Base-by-base conservation (phyloP, 306 rosid species). In the Trichosanthes cucumerina region DNA sequence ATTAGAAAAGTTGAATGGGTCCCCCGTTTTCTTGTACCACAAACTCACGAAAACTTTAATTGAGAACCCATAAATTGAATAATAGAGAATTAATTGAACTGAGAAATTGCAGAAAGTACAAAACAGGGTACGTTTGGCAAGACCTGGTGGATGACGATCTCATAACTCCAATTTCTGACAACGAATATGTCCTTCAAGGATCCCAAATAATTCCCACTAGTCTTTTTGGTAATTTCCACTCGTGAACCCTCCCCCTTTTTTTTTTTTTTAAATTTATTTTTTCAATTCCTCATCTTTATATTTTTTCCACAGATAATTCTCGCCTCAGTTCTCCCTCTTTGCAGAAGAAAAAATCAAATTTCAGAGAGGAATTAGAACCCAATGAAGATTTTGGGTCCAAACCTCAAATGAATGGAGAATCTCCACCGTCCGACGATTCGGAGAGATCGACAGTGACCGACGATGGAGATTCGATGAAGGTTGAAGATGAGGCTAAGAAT, bases 181-280 rank as follows among this genome's bases (percentile, higher is more conserved):
- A 89, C 83, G 98, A 90, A 89, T 89, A 90, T 80, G 91, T 91
- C 78, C 91, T 93, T 63, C 89, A 93, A 89, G 98, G 98, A 79
- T 93, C 96, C 79, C 87, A 88, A 86, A 82, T 89, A 79, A 83
- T 80, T 81, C 79, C 82, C 76, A 50, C 79, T 26, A 52, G 78
- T 26, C 26, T 76, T 58, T 89, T 92, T 87, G 81, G 62, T 83
- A 79, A 69, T 60, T 74, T 6, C 38, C 41, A 2, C 28, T 53
- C 63, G 36, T 28, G 54, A 24, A 18, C 36, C 57, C 0, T 5
- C 9, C n/a, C 7, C 21, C 5, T 12, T 16, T 24, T 72, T 9
- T 16, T 2, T n/a, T 31, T n/a, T n/a, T n/a, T n/a, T n/a, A n/a
- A n/a, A n/a, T n/a, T n/a, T n/a, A n/a, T n/a, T n/a, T n/a, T 33